Evolutionary conservation across 352 stramenopile species (phyloP), one percentile per base, ranked within the genome.

Genomic region (Elongisporangium anandrum): DNA sequence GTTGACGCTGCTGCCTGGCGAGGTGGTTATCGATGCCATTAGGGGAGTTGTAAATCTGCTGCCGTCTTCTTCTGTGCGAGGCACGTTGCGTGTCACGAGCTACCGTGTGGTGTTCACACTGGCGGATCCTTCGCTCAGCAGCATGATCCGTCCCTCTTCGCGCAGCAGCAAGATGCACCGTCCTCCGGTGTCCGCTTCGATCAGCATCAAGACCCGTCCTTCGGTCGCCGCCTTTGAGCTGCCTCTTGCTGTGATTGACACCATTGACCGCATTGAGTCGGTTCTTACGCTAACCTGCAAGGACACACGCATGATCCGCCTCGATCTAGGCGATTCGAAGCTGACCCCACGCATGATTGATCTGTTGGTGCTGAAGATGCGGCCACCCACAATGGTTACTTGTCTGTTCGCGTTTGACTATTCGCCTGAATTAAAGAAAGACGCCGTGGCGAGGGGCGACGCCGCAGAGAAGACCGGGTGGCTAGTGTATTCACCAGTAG

Each of bases 281-380:
- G 82, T 84, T 64, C 56, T 88, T 10, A 23, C 77, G 24, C 73
- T 88, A 17, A 34, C 66, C 19, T 82, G 75, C 57, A 84, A 84
- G 49, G 78, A 88, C 38, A 52, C 80, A 8, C 75, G 74, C 12
- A 83, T 74, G 53, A 70, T 87, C 21, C 76, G 72, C 0, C 62
- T 87, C 4, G 64, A 74, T 9, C 79, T 88, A 73, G 70, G 84
- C 61, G 71, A 84, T 56, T 75, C 73, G 24, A 79, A 79, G 82
- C 84, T 63, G 78, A 75, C 45, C 63, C 73, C 16, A 70, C 75
- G 70, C 17, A 78, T 70, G 16, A 64, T 70, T 0, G 68, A 87
- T 45, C 68, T 75, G 29, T 86, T 72, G 70, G 57, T 87, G 8
- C 73, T 83, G 38, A 26, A 74, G 20, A 49, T 87, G 13, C 79